Conservation (phyloP, 2,329 filamentous ascomycete species). For the Neoascochyta sp. region DNA sequence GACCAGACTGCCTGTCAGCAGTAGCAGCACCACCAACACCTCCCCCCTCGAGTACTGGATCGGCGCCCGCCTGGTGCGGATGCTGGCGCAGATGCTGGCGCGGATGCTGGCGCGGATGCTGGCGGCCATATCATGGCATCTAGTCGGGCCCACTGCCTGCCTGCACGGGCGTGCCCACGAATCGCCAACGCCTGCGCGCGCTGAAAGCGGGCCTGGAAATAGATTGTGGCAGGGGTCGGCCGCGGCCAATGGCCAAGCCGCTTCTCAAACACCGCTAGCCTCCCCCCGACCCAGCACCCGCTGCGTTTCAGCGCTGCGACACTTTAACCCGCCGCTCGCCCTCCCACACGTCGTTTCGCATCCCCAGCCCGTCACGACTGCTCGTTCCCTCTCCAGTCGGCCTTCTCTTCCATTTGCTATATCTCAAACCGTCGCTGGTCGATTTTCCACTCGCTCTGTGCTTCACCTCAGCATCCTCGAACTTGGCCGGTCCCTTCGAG, state of each 20-base stretch:
- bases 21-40: too few species aligned
- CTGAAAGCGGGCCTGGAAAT: conserved; percentile 10
- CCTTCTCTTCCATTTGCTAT: conserved; percentile 38
- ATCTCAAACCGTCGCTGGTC: conserved; percentile 35
- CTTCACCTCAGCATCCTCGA: conserved; percentile 38
- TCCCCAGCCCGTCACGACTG: conserved; percentile 27
- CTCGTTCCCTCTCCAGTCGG: conserved; percentile 26
- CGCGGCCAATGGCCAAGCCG: conserved; percentile 9
- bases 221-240: conserved; percentile 11
- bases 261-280: conserved; percentile 35
- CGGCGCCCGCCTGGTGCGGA: too few species aligned
- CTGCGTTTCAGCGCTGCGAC: conserved; percentile 39
- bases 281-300: conserved; percentile 21
- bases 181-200: conserved; percentile 21
- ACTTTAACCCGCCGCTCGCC: conserved; percentile 41
- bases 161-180: conserved; percentile 12
- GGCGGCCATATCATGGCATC: too few species aligned
- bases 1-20: too few species aligned
- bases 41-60: too few species aligned
- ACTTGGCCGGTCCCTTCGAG: conserved; percentile 38
- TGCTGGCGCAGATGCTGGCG: too few species aligned
- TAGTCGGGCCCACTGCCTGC: too few species aligned
- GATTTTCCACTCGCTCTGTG: conserved; percentile 36
- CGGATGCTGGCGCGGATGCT: too few species aligned
- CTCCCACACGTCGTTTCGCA: conserved; percentile 39